phyloP scores from a whole-genome alignment of 768 basidiomycete species.

The Thelephora ganbajun region DNA sequence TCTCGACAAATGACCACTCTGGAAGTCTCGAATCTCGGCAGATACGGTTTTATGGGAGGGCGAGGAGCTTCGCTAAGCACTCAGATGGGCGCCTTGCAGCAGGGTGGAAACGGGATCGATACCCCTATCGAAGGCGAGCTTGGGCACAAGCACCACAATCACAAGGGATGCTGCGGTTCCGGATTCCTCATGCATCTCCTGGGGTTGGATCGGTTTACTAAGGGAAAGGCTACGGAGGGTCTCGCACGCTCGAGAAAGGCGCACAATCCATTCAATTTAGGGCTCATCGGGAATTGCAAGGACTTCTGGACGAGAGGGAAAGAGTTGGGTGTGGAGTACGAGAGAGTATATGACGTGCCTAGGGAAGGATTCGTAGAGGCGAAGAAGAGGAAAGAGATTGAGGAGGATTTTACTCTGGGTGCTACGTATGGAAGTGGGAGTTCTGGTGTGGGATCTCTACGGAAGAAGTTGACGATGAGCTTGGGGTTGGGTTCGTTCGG shows the following conservation, averaged over 20 bases:
- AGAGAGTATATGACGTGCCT: conserved; percentile 79
- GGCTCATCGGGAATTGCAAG: conserved; percentile 62
- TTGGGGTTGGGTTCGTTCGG: conserved; percentile 34
- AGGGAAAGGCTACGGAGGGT: conserved; percentile 78
- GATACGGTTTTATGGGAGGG: conserved; percentile 96
- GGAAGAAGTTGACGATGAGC: conserved; percentile 44
- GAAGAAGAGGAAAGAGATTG: conserved; percentile 38
- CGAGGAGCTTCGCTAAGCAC: conserved; percentile 50
- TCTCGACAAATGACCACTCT: conserved; percentile 90
- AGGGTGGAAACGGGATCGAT: conserved; percentile 16
- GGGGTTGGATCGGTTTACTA: conserved; percentile 90
- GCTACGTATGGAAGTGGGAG: conserved; percentile 22
- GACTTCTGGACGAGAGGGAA: conserved; percentile 90
- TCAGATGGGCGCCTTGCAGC: conserved; percentile 72
- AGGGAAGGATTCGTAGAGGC: conserved; percentile 72
- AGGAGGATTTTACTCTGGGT: conserved; percentile 45
- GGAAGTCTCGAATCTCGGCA: conserved; percentile 88
- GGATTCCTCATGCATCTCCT: conserved; percentile 81
- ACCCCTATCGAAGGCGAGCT: conserved; percentile 17
- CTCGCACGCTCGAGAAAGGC: conserved; percentile 64
- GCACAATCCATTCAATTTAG: conserved; percentile 86
- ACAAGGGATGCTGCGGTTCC: conserved; percentile 27
- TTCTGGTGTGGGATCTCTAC: conserved; percentile 8
- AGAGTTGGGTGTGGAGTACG: conserved; percentile 86
- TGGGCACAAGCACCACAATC: conserved; percentile 28